Percentiles rank a stretch among this genome's conserved stretches.
Evolutionary conservation across 2,329 filamentous ascomycete genomes (phyloP).

Genomic region (Cordyceps tenuipes): DNA sequence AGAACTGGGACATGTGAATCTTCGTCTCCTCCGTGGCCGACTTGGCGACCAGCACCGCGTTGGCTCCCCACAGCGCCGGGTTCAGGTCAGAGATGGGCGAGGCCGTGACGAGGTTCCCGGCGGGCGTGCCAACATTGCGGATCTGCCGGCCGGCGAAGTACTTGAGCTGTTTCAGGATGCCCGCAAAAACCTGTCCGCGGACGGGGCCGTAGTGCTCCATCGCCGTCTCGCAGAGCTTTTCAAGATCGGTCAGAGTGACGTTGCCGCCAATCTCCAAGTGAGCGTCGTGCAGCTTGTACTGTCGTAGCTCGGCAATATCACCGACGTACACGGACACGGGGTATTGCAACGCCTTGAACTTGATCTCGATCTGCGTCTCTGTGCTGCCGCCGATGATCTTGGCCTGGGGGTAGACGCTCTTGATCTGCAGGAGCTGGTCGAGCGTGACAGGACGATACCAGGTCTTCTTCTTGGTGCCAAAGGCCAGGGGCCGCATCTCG

Average conservation of each 20-base stretch:
- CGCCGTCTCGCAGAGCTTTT: constrained; percentile 73
- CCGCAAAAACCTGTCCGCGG: constrained; percentile 73
- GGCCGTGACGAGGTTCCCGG: constrained; percentile 87
- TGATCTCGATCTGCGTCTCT: constrained; percentile 96
- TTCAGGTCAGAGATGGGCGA: constrained; percentile 96
- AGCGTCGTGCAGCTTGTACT: constrained; percentile 71
- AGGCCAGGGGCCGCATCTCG: constrained; percentile 70
- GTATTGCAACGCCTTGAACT: constrained; percentile 93
- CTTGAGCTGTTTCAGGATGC: constrained; percentile 85
- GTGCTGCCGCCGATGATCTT: constrained; percentile 96
- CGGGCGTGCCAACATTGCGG: constrained; percentile 92
- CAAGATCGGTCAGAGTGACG: constrained; percentile 83
- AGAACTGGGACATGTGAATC: constrained; percentile 89
- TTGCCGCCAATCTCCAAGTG: constrained; percentile 90
- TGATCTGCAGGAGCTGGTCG: constrained; percentile 84
- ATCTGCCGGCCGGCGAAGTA: constrained; percentile 96
- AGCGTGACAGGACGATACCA: constrained; percentile 90
- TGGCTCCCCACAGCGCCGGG: constrained; percentile 82
- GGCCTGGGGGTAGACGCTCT: constrained; percentile 71
- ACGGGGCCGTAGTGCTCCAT: constrained; percentile 66
- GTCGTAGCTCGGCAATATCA: constrained; percentile 81
- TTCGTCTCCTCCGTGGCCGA: constrained; percentile 65
- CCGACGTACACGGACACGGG: constrained; percentile 85
- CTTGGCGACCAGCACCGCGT: constrained; percentile 73
- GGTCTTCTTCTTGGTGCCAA: constrained; percentile 88